Conservation (phyloP, 2,329 filamentous ascomycete species). For the Zymoseptoria ardabiliae region DNA sequence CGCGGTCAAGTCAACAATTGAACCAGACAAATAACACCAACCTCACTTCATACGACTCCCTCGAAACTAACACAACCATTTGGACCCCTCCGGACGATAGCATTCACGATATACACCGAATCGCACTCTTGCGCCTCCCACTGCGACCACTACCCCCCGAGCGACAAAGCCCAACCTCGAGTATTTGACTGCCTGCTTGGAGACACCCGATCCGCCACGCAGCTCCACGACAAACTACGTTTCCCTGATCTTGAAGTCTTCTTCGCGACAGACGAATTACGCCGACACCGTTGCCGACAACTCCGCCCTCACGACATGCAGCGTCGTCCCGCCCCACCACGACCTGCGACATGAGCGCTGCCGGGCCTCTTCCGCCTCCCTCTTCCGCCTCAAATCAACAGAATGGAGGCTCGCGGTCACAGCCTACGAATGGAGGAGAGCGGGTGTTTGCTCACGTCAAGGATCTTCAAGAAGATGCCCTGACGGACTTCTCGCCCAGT, state of each 20-base stretch:
- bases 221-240: background rate
- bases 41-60: background rate
- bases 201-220: background rate
- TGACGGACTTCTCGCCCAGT: constrained; percentile 25
- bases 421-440: constrained; percentile 15
- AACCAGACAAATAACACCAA: background rate
- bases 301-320: constrained; percentile 5
- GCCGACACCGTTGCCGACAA: background rate
- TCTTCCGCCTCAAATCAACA: constrained; percentile 1
- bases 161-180: background rate
- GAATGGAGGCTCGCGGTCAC: background rate
- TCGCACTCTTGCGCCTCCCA: background rate
- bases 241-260: background rate
- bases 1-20: background rate
- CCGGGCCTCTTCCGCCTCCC: constrained; percentile 18
- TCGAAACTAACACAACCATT: no score
- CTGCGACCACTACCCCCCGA: background rate
- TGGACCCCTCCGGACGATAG: background rate
- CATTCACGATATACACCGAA: background rate
- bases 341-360: constrained; percentile 33
- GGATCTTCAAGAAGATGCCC: constrained; percentile 37
- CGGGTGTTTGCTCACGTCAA: constrained; percentile 33
- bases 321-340: background rate
- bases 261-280: background rate
- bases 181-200: constrained; percentile 4